A percentile compares a stretch with the other conserved stretches of the same genome.
Conservation (phyloP, 345 rosid genomes). For the Abelmoschus esculentus region DNA sequence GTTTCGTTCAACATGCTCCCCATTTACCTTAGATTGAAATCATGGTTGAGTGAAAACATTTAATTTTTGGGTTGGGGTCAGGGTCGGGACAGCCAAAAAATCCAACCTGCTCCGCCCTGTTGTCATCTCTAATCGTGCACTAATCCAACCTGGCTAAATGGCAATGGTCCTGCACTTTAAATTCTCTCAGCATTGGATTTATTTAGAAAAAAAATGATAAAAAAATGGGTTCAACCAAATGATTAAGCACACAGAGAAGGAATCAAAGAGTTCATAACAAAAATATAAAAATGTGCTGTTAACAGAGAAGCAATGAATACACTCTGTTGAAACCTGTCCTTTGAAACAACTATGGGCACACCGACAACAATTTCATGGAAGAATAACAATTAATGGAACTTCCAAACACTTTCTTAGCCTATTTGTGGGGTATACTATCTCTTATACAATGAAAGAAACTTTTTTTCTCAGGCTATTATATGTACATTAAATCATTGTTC, state of each 20-base stretch:
- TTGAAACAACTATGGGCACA: not conserved
- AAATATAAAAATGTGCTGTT: not conserved
- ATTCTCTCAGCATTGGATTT: not conserved
- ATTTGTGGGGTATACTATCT: not conserved
- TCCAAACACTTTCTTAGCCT: not conserved
- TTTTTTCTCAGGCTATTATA: conserved; percentile 16
- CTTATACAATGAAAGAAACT: not conserved
- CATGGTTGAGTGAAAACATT: no score
- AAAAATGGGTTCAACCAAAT: not conserved
- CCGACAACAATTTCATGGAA: conserved; percentile 7
- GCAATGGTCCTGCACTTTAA: not conserved
- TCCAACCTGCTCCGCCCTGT: no score
- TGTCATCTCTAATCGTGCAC: no score
- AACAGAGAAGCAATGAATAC: not conserved
- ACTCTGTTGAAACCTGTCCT: not conserved
- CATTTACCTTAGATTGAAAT: not conserved
- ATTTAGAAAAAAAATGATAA: not conserved
- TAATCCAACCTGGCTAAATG: conserved; percentile 1
- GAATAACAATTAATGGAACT: conserved; percentile 20
- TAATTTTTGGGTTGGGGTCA: no score
- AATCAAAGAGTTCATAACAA: not conserved
- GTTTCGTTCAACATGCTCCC: not conserved
- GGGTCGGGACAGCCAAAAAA: no score
- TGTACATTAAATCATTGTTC: conserved; percentile 35
- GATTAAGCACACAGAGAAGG: not conserved